Evolutionary conservation across 805 yeast species (phyloP).

Genomic region (Cyberlindnera sargentensis): DNA sequence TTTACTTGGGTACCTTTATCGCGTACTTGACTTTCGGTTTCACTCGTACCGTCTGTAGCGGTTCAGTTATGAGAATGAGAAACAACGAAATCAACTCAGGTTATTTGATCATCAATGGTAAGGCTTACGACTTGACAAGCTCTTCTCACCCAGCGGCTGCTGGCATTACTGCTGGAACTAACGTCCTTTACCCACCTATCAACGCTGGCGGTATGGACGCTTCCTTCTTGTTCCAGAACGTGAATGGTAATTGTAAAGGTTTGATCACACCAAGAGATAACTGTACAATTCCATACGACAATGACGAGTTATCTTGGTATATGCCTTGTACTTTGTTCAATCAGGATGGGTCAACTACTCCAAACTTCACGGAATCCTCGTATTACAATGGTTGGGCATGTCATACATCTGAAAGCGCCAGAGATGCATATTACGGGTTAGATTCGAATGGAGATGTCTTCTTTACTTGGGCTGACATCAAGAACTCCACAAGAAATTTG

Average conservation of each 20-base stretch:
- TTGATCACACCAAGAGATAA: slow-evolving; percentile 63
- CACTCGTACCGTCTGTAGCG: slow-evolving; percentile 71
- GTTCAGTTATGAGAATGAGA: slow-evolving; percentile 41
- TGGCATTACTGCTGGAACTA: slow-evolving; percentile 65
- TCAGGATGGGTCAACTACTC: slow-evolving; percentile 65
- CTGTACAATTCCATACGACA: slow-evolving; percentile 63
- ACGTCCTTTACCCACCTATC: slow-evolving; percentile 75
- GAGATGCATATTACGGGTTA: slow-evolving; percentile 58
- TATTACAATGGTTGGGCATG: slow-evolving; percentile 87
- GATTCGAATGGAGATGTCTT: slow-evolving; percentile 65
- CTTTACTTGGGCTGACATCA: slow-evolving; percentile 86
- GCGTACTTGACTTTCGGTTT: slow-evolving; percentile 90
- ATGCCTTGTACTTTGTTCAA: slow-evolving; percentile 79
- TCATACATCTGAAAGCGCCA: slow-evolving; percentile 67
- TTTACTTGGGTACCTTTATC: slow-evolving; percentile 65
- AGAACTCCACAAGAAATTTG: slow-evolving; percentile 61
- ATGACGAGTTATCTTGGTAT: slow-evolving; percentile 80
- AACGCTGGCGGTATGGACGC: slow-evolving; percentile 88
- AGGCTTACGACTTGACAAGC: slow-evolving; percentile 62
- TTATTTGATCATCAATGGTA: slow-evolving; percentile 72
- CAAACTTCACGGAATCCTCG: slow-evolving; percentile 49
- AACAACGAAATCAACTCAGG: slow-evolving; percentile 53
- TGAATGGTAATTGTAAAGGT: slow-evolving; percentile 82
- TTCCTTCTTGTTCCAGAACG: slow-evolving; percentile 81
- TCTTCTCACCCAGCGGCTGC: slow-evolving; percentile 79